Conservation (phyloP, 768 basidiomycete genomes). For the Kwoniella sp. region DNA sequence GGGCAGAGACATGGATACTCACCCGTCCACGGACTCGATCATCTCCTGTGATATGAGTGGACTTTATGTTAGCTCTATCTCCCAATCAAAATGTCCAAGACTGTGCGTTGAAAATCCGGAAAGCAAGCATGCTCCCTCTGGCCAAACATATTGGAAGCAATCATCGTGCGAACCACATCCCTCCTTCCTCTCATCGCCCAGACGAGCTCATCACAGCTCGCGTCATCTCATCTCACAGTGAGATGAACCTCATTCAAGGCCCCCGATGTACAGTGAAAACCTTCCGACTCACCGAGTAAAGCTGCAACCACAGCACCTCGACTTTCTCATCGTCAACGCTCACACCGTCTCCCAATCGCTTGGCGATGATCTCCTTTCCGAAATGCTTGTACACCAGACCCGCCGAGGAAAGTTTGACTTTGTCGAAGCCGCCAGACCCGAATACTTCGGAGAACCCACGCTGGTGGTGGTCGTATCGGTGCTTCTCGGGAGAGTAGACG, state of each 20-base stretch:
- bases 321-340: slow-evolving; percentile 71
- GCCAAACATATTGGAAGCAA: too few relatives aligned
- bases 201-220: too few relatives aligned
- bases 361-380: slow-evolving; percentile 80
- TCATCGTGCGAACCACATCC: too few relatives aligned
- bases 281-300: slow-evolving; percentile 69
- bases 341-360: slow-evolving; percentile 60
- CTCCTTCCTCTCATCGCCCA: too few relatives aligned
- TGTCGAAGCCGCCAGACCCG: slow-evolving; percentile 66
- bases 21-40: slow-evolving; percentile 77
- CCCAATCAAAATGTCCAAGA: background rate
- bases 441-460: slow-evolving; percentile 88
- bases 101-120: background rate
- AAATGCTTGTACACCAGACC: slow-evolving; percentile 98
- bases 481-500: slow-evolving; percentile 75
- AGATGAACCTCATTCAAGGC: too few relatives aligned
- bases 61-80: background rate
- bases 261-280: background rate
- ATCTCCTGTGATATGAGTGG: slow-evolving; percentile 67
- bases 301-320: slow-evolving; percentile 76
- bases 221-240: too few relatives aligned
- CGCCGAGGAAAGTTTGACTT: slow-evolving; percentile 87
- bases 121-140: too few relatives aligned
- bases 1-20: slow-evolving; percentile 8
- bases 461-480: slow-evolving; percentile 94